These are phyloP conservation scores for Plasmodium vivax DNA, from an alignment of 169 alveolate genomes.

Conservation along the genomic window DNA sequence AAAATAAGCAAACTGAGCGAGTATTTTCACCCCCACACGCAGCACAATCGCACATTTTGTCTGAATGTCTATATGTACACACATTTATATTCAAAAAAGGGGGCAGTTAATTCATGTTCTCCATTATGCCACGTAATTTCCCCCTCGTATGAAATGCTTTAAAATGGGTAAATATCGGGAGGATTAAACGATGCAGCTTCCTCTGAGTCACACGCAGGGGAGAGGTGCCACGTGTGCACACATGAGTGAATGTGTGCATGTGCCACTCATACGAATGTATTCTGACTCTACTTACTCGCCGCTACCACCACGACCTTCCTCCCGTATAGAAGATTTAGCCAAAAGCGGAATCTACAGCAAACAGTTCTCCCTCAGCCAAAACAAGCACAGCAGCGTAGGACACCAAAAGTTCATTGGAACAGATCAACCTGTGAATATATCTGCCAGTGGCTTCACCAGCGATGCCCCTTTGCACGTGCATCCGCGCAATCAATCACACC, in stretches of 20 bases:
- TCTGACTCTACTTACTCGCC: not conserved
- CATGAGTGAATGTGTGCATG: not conserved
- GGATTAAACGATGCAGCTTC: not conserved
- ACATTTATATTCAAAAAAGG: conserved; percentile 6
- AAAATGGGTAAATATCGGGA: conserved; percentile 24
- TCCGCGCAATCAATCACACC: not conserved
- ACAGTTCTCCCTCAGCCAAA: conserved; percentile 66
- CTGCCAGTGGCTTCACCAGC: not conserved
- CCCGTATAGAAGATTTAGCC: conserved; percentile 19
- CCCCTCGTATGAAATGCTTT: conserved; percentile 3
- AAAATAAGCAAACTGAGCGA: not conserved
- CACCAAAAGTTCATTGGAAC: not conserved
- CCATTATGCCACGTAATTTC: conserved; percentile 14
- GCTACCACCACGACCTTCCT: not conserved
- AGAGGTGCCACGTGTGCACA: not conserved
- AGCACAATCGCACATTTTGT: not conserved
- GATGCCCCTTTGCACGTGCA: not conserved
- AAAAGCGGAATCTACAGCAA: conserved; percentile 55
- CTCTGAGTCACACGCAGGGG: not conserved
- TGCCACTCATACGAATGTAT: not conserved
- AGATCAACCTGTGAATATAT: not conserved
- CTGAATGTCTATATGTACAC: not conserved
- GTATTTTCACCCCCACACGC: not conserved
- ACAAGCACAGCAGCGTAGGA: conserved; percentile 55
- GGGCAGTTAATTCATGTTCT: not conserved